Base-by-base conservation (phyloP, 768 basidiomycete species). In the Panaeolus papilionaceus region DNA sequence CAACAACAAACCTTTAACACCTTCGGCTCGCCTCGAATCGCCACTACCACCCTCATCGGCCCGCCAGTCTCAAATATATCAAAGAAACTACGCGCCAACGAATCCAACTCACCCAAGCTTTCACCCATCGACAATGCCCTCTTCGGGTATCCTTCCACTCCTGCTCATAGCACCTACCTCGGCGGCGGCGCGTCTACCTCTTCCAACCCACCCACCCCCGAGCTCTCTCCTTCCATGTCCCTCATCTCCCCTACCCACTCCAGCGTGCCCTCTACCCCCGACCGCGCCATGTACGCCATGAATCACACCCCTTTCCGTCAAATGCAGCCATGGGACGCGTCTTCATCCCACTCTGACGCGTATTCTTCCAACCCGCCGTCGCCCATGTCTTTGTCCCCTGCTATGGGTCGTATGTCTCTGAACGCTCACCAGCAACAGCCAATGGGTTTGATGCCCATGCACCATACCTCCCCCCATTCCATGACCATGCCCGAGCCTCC, bases 391-490 rank as follows among this genome's bases (percentile, higher is more conserved):
- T 12, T 58, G 5, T 33, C 54, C 12, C 54, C 54, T 2, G 26
- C 54, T 18, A 16, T 58, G 14, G 54, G 14, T 33, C 26, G 54
- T 10, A 12, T 58, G 26, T 28, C 54, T 58, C 3, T 58, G 5
- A 37, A 58, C 54, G 4, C 54, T 10, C 26, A 37, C 4, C 54
- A 14, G 9, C 54, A 45, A 2, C 40, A 42, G 40, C 40, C 16
- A 45, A 18, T 45, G n/a, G 4, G 39, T 62, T 38, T 28, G 51
- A 66, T 42, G 67, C 72, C 72, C 75, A 73, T 75, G 74, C 75
- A 73, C 73, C 73, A 33, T 74, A 63, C 71, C 58, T 38, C 23
- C 63, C 67, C 66, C 68, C 72, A 33, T 72, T 74, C 73, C 67
- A 72, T 38, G 75, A 58, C 64, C 63, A 61, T 71, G 69, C 68